phyloP scores from a whole-genome alignment of 805 yeast genomes.

The Phaffomyces antillensis region DNA sequence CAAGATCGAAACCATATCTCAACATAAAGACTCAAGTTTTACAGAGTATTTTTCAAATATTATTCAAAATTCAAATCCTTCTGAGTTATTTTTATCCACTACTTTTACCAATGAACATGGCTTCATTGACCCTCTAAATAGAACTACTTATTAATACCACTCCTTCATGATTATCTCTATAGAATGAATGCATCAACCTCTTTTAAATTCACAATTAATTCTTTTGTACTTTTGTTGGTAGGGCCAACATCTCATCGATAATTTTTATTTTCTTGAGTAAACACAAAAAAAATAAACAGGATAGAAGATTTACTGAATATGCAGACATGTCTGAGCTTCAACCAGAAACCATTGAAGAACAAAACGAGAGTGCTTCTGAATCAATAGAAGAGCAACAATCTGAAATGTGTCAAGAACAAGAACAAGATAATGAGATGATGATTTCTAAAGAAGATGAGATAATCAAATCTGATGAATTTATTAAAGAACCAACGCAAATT shows the following conservation, averaged over 20 bases:
- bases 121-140: conserved; percentile 1
- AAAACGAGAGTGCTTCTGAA: too few relatives aligned
- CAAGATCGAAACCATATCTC: neutral
- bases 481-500: too few relatives aligned
- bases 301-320: too few relatives aligned
- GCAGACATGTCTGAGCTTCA: too few relatives aligned
- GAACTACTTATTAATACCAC: neutral
- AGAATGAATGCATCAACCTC: neutral
- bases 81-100: conserved; percentile 6
- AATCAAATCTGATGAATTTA: too few relatives aligned
- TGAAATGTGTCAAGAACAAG: neutral
- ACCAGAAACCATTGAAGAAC: too few relatives aligned
- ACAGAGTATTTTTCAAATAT: neutral
- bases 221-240: neutral
- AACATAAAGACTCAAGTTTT: neutral
- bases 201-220: neutral
- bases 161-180: neutral
- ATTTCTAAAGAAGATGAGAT: neutral
- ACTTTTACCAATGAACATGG: conserved; percentile 13
- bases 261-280: neutral
- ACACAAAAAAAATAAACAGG: neutral
- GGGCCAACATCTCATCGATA: neutral
- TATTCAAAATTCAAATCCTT: conserved; percentile 10
- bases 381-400: too few relatives aligned
- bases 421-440: neutral